A percentile compares a stretch with the other conserved stretches of the same genome.
phyloP scores from a whole-genome alignment of 805 yeast genomes.

The baker's yeast (Saccharomyces cerevisiae) region DNA sequence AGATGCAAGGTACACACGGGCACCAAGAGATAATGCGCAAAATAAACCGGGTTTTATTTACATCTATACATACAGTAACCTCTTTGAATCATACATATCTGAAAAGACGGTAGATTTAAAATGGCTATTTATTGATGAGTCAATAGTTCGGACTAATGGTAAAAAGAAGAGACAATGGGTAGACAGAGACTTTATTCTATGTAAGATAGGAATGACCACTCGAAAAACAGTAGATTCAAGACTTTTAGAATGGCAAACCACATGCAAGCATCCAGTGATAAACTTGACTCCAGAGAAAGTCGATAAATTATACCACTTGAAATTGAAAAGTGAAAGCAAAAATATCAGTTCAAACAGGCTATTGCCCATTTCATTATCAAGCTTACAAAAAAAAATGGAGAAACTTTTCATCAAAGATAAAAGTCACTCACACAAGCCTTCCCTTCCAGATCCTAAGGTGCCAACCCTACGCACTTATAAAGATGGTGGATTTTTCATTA shows the following conservation, averaged over 20 bases:
- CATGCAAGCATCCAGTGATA: slow-evolving; percentile 22
- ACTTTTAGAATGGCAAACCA: slow-evolving; percentile 22
- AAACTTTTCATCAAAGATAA: background rate
- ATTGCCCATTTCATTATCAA: background rate
- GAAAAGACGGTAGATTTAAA: slow-evolving; percentile 2
- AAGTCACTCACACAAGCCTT: background rate
- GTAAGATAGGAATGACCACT: slow-evolving; percentile 29
- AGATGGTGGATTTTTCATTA: slow-evolving; percentile 21
- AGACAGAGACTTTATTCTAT: slow-evolving; percentile 13
- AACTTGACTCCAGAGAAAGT: slow-evolving; percentile 22
- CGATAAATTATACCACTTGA: background rate
- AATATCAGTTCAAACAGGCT: background rate
- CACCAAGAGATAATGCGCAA: background rate
- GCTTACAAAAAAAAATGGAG: background rate
- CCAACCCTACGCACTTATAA: slow-evolving; percentile 7
- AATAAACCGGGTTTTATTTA: slow-evolving; percentile 21
- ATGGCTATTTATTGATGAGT: slow-evolving; percentile 20
- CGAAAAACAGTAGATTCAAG: slow-evolving; percentile 17
- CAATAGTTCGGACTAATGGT: slow-evolving; percentile 6
- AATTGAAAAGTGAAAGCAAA: background rate
- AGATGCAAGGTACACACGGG: background rate
- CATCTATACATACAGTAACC: slow-evolving; percentile 19
- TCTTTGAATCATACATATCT: slow-evolving; percentile 12
- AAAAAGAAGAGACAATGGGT: slow-evolving; percentile 12
- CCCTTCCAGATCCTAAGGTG: background rate